Conservation (phyloP, 1,139 yeast genomes). For the Yamadazyma dushanensis region DNA sequence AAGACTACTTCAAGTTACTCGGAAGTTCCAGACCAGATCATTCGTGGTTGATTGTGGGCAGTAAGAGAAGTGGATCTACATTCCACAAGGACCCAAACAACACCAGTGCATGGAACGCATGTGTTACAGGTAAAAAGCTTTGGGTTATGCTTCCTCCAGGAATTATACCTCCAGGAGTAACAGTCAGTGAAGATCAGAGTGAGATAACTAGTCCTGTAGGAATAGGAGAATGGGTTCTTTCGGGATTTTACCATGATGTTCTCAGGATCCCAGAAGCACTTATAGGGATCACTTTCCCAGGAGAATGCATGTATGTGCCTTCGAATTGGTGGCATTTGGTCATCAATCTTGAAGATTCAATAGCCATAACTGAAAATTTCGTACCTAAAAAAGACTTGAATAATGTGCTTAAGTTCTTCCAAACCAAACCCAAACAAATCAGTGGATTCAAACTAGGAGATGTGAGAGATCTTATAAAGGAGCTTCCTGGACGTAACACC, state of each 20-base stretch:
- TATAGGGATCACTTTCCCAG: slow-evolving; percentile 76
- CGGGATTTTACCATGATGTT: slow-evolving; percentile 74
- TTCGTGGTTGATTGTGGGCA: slow-evolving; percentile 88
- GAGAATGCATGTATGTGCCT: slow-evolving; percentile 87
- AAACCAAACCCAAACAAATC: slow-evolving; percentile 65
- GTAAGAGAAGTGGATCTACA: slow-evolving; percentile 78
- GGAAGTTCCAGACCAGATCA: slow-evolving; percentile 75
- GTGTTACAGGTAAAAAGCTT: slow-evolving; percentile 69
- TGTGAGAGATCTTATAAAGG: slow-evolving; percentile 39
- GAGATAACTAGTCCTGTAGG: slow-evolving; percentile 93
- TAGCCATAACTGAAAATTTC: slow-evolving; percentile 85
- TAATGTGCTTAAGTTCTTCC: slow-evolving; percentile 65
- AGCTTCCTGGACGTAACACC: slow-evolving; percentile 19
- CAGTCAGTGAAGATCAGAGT: slow-evolving; percentile 72
- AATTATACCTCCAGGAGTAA: slow-evolving; percentile 81
- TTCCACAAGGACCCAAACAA: slow-evolving; percentile 92
- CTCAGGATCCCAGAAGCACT: slow-evolving; percentile 48
- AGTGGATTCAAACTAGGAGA: slow-evolving; percentile 72
- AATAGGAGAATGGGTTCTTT: slow-evolving; percentile 84
- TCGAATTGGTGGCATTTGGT: slow-evolving; percentile 97
- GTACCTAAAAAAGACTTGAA: slow-evolving; percentile 65
- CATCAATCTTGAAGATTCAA: slow-evolving; percentile 74
- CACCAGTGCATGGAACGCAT: slow-evolving; percentile 89
- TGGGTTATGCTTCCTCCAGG: slow-evolving; percentile 90
- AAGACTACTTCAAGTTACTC: slow-evolving; percentile 52